Evolutionary conservation across 2,329 filamentous ascomycete genomes (phyloP).

Genomic region (Penicillium rolfsii): DNA sequence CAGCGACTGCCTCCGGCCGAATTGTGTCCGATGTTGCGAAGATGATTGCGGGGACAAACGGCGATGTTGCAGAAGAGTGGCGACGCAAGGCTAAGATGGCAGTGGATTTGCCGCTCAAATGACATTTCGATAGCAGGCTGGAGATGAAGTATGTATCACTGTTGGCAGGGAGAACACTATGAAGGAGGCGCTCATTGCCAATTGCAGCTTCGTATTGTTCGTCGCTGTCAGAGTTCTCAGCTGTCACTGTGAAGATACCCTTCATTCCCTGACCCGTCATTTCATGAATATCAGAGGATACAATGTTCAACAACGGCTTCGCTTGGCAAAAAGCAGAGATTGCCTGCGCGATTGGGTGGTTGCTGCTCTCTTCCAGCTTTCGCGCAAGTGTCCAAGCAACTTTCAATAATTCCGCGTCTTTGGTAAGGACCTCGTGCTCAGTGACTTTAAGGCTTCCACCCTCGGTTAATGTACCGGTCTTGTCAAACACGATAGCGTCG

Average conservation of each 20-base stretch:
- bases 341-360: constrained; percentile 62
- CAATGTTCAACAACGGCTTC: constrained; percentile 30
- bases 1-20: constrained; percentile 68
- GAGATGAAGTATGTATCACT: constrained; percentile 40
- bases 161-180: constrained; percentile 35
- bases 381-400: constrained; percentile 53
- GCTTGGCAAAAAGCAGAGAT: constrained; percentile 54
- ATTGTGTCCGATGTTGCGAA: constrained; percentile 82
- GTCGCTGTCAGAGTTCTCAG: constrained; percentile 19
- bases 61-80: constrained; percentile 18
- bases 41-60: constrained; percentile 59
- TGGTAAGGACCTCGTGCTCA: constrained; percentile 50
- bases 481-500: constrained; percentile 83
- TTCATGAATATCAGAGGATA: constrained; percentile 53
- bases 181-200: constrained; percentile 61
- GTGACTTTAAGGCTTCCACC: constrained; percentile 62
- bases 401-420: constrained; percentile 38
- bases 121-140: constrained; percentile 43
- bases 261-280: constrained; percentile 62
- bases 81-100: constrained; percentile 49
- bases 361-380: constrained; percentile 61
- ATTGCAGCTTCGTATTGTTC: constrained; percentile 54
- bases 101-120: constrained; percentile 49
- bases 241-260: constrained; percentile 51
- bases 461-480: constrained; percentile 80